Evolutionary conservation across 345 rosid genomes (phyloP).

Genomic region (Hibiscus trionum): DNA sequence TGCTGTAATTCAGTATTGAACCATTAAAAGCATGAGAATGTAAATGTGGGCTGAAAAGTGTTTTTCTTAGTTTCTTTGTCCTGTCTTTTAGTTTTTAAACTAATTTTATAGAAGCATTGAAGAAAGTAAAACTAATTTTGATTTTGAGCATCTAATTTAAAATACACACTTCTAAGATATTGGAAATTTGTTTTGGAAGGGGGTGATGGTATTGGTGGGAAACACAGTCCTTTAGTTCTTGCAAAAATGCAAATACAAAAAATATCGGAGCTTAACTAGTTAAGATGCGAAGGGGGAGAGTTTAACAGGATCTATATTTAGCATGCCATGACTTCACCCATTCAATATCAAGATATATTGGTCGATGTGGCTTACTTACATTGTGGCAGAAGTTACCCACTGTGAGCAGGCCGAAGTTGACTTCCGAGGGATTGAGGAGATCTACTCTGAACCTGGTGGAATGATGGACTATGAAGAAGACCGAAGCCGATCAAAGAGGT

Average conservation of each 20-base stretch:
- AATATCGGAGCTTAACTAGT: background rate
- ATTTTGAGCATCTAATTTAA: background rate
- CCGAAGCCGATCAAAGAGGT: constrained; percentile 91
- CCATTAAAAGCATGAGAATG: background rate
- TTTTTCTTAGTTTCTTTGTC: background rate
- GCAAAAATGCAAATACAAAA: background rate
- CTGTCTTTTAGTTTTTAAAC: background rate
- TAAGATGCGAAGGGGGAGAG: background rate
- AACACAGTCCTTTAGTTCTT: background rate
- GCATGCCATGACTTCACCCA: background rate
- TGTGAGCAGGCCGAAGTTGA: constrained; percentile 90
- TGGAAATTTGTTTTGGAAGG: background rate
- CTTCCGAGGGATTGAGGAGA: constrained; percentile 81
- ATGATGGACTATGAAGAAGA: constrained; percentile 97
- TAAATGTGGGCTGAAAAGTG: background rate
- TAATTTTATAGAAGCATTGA: background rate
- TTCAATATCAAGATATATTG: constrained; percentile 37
- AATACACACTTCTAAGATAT: background rate
- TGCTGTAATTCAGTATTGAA: background rate
- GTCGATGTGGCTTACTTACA: constrained; percentile 98
- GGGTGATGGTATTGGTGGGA: background rate
- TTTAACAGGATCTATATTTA: constrained; percentile 8
- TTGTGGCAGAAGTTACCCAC: constrained; percentile 97
- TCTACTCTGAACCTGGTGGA: constrained; percentile 93
- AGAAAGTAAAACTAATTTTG: background rate